Percentiles rank a stretch among this genome's conserved stretches.
Conservation (phyloP, 371 early-diverging fungal genomes). For the Rhizopus delemar region DNA sequence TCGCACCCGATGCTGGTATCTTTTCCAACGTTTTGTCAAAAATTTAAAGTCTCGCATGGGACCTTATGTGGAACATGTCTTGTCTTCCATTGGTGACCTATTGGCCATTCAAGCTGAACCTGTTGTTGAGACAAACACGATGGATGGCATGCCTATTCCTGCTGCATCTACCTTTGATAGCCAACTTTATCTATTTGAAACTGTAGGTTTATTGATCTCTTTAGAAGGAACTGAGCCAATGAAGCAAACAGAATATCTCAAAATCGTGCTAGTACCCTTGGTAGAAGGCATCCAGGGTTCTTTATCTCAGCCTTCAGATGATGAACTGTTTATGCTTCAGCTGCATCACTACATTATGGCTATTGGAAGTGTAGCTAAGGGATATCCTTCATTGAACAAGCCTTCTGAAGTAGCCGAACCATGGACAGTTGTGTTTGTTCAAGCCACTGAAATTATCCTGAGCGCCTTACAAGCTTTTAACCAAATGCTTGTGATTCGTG, state of each 20-base stretch:
- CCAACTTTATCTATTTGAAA: slow-evolving; percentile 90
- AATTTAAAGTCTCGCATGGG: slow-evolving; percentile 64
- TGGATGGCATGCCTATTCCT: slow-evolving; percentile 55
- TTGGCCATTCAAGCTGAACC: slow-evolving; percentile 71
- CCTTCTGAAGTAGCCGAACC: slow-evolving; percentile 45
- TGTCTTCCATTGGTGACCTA: slow-evolving; percentile 72
- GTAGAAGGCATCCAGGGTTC: slow-evolving; percentile 69
- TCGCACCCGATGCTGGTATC: slow-evolving; percentile 85
- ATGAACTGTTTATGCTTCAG: slow-evolving; percentile 70
- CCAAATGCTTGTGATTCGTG: slow-evolving; percentile 73
- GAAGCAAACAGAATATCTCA: slow-evolving; percentile 77
- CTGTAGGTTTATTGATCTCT: slow-evolving; percentile 87
- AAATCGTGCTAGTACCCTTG: slow-evolving; percentile 79
- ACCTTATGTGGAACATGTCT: slow-evolving; percentile 66
- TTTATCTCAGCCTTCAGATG: slow-evolving; percentile 56
- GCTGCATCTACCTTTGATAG: slow-evolving; percentile 71
- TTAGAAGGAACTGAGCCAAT: slow-evolving; percentile 64
- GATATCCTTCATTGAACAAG: slow-evolving; percentile 77
- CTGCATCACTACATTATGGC: slow-evolving; percentile 86
- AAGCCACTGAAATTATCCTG: slow-evolving; percentile 80
- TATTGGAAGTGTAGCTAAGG: slow-evolving; percentile 86
- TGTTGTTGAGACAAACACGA: slow-evolving; percentile 46
- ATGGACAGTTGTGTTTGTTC: slow-evolving; percentile 73
- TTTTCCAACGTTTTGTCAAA: slow-evolving; percentile 86
- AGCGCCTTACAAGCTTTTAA: slow-evolving; percentile 73